A percentile compares a stretch with the other conserved stretches of the same genome.
These are phyloP conservation scores for Astrothelium subdiscretum DNA, from an alignment of 495 filamentous ascomycete species.

Conservation along the genomic window DNA sequence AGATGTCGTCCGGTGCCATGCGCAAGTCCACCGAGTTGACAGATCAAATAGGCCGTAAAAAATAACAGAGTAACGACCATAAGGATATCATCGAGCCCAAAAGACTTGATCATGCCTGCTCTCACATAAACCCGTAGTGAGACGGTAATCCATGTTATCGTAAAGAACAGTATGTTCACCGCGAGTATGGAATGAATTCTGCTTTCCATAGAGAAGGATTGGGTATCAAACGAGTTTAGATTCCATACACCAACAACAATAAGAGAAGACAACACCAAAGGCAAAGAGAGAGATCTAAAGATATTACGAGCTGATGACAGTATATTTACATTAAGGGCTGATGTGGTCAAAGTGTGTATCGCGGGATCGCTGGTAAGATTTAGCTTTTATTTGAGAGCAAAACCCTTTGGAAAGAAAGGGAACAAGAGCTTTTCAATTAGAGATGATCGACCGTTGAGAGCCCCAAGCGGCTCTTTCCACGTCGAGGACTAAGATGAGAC, in stretches of 20 bases:
- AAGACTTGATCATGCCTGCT: conserved; percentile 4
- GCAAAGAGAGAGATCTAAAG: no score
- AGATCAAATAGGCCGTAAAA: conserved; percentile 8
- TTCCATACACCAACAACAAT: not conserved
- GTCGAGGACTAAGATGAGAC: no score
- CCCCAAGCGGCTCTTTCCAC: no score
- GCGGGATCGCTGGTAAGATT: no score
- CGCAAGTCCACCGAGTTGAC: conserved; percentile 5
- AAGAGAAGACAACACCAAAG: no score
- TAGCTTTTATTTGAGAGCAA: no score
- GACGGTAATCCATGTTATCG: conserved; percentile 7
- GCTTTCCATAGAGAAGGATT: not conserved
- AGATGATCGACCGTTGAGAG: no score
- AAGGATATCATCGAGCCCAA: conserved; percentile 5
- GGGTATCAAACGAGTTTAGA: not conserved
- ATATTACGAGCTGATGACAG: no score
- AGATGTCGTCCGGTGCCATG: conserved; percentile 9
- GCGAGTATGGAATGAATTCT: conserved; percentile 1
- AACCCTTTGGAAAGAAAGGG: no score
- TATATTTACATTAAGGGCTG: no score
- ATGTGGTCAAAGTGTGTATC: no score
- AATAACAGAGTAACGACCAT: conserved; percentile 10
- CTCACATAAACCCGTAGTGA: conserved; percentile 6
- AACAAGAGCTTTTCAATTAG: no score
- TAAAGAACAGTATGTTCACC: conserved; percentile 4